phyloP scores from a whole-genome alignment of 768 basidiomycete species.

The Aureoboletus auriporus region DNA sequence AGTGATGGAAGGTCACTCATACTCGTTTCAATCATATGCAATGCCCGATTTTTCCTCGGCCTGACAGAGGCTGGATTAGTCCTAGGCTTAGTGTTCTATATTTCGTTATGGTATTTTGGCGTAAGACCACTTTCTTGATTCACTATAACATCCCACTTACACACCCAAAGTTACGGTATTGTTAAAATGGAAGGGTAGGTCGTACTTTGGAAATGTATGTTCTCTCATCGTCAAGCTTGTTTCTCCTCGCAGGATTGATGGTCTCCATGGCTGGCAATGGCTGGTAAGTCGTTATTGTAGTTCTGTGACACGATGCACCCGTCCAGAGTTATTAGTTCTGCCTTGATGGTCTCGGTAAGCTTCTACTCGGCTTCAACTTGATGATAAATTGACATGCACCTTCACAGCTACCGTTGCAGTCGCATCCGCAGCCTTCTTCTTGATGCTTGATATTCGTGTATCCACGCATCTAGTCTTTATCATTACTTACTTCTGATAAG shows the following conservation, averaged over 20 bases:
- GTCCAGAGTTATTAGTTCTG: slow-evolving; percentile 23
- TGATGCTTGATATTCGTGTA: slow-evolving; percentile 47
- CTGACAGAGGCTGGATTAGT: no score
- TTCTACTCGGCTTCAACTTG: no score
- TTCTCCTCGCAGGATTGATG: slow-evolving; percentile 19
- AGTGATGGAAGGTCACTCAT: no score
- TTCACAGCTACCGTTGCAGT: slow-evolving; percentile 13
- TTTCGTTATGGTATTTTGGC: slow-evolving; percentile 58
- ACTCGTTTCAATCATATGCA: no score
- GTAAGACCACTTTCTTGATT: slow-evolving; percentile 23
- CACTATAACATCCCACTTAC: not conserved
- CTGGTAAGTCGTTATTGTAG: slow-evolving; percentile 22
- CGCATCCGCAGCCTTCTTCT: slow-evolving; percentile 34
- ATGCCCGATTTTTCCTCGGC: no score
- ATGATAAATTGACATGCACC: not conserved
- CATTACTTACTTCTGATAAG: slow-evolving; percentile 17
- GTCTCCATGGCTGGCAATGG: slow-evolving; percentile 37
- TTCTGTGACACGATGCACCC: not conserved
- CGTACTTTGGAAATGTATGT: slow-evolving; percentile 3
- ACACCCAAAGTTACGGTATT: slow-evolving; percentile 29
- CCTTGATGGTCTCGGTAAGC: slow-evolving; percentile 24
- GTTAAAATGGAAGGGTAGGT: slow-evolving; percentile 32
- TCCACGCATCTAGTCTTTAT: not conserved
- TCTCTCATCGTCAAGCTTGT: not conserved
- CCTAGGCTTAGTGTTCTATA: no score